Conservation (phyloP, 2,329 filamentous ascomycete genomes). For the Thelonectria rubi region DNA sequence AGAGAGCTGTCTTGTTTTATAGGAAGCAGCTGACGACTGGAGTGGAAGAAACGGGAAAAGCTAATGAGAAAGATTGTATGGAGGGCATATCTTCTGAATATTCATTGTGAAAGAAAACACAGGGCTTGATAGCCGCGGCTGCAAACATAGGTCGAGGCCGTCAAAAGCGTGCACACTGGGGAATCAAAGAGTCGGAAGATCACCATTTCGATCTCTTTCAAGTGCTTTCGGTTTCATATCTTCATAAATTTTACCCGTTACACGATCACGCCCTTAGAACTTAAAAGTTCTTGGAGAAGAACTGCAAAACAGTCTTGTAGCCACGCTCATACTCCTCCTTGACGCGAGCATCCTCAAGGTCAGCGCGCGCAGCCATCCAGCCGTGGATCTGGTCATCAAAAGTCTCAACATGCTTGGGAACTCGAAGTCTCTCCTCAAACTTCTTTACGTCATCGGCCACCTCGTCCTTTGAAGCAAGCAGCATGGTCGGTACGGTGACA, state of each 20-base stretch:
- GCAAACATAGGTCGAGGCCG: too few species aligned
- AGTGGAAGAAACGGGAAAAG: too few species aligned
- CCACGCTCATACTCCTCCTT: constrained; percentile 70
- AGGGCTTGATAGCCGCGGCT: too few species aligned
- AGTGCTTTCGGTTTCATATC: too few species aligned
- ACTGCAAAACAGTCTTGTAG: constrained; percentile 66
- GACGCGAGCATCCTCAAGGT: constrained; percentile 65
- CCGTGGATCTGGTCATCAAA: constrained; percentile 75
- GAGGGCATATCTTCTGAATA: too few species aligned
- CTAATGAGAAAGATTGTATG: too few species aligned
- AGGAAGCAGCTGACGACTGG: too few species aligned
- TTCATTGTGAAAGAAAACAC: too few species aligned
- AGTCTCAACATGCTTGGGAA: constrained; percentile 69
- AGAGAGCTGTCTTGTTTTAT: too few species aligned
- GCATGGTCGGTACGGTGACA: constrained; percentile 67
- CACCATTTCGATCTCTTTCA: neutral
- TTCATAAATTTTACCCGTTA: too few species aligned
- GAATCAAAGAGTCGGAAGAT: neutral
- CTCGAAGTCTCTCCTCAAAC: constrained; percentile 63
- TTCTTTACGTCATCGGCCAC: constrained; percentile 62
- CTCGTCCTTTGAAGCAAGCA: constrained; percentile 75
- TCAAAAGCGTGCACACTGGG: too few species aligned
- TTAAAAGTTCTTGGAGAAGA: constrained; percentile 63
- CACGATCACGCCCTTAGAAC: neutral
- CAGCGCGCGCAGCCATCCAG: constrained; percentile 75